Percentiles rank a stretch among this genome's conserved stretches.
phyloP scores from a whole-genome alignment of 257 asterid species.

The Jasminum sambac region DNA sequence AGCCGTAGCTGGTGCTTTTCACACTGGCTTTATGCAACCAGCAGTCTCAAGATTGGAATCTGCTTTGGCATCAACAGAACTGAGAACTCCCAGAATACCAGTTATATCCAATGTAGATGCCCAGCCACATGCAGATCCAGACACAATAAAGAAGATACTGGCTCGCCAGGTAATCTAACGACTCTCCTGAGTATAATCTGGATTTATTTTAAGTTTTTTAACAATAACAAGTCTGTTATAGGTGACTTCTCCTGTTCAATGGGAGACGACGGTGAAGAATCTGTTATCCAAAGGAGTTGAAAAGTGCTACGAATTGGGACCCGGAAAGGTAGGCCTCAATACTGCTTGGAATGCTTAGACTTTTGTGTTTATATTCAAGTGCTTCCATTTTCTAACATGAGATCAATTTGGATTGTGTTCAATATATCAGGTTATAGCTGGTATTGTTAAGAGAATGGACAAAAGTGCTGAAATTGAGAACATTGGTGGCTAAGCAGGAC shows the following conservation, averaged over 20 bases:
- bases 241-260: constrained; percentile 62
- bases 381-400: neutral
- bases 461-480: constrained; percentile 3
- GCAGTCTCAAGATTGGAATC: constrained; percentile 89
- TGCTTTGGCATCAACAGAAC: constrained; percentile 75
- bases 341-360: neutral
- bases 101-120: constrained; percentile 96
- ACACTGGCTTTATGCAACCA: constrained; percentile 92
- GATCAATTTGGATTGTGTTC: neutral
- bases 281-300: constrained; percentile 40
- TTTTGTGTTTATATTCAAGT: neutral
- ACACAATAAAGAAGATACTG: constrained; percentile 68
- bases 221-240: constrained; percentile 12
- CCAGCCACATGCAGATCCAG: constrained; percentile 53
- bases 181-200: constrained; percentile 4
- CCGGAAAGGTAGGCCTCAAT: constrained; percentile 56
- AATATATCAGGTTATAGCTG: constrained; percentile 3
- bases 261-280: constrained; percentile 51
- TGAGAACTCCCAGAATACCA: constrained; percentile 78
- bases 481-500: neutral
- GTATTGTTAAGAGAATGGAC: constrained; percentile 1
- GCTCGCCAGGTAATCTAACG: constrained; percentile 67
- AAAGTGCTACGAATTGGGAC: constrained; percentile 76
- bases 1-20: constrained; percentile 98
- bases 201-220: neutral